Conservation (phyloP, 2,329 filamentous ascomycete species). For the Aspergillus latus region DNA sequence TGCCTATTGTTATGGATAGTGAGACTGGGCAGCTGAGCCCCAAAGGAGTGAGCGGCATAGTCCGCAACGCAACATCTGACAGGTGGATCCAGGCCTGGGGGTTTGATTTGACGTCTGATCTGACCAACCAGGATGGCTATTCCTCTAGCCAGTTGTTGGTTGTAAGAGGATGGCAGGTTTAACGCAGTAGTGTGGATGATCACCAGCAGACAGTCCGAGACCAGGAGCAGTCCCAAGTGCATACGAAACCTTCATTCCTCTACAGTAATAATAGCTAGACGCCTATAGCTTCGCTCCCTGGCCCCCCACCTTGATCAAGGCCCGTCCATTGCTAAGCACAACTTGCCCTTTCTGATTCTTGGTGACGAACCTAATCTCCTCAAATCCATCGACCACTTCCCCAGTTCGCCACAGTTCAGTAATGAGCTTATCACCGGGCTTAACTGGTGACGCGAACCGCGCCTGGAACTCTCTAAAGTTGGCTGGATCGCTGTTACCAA, state of each 20-base stretch:
- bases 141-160: too few species aligned
- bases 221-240: too few species aligned
- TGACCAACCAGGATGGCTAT: too few species aligned
- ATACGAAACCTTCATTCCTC: too few species aligned
- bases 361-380: slow-evolving; percentile 80
- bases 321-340: slow-evolving; percentile 81
- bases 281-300: slow-evolving; percentile 7
- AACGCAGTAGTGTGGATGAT: too few species aligned
- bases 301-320: slow-evolving; percentile 62
- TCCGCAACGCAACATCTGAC: too few species aligned
- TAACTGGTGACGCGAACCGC: slow-evolving; percentile 80
- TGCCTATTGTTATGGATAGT: background rate
- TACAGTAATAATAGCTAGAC: background rate
- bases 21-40: background rate
- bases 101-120: too few species aligned
- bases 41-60: background rate
- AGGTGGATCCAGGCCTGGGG: too few species aligned
- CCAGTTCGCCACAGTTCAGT: slow-evolving; percentile 81
- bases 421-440: slow-evolving; percentile 77
- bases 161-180: too few species aligned
- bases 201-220: too few species aligned
- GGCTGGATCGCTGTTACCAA: slow-evolving; percentile 74
- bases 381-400: slow-evolving; percentile 60
- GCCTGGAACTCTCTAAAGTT: slow-evolving; percentile 89
- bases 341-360: slow-evolving; percentile 78